Evolutionary conservation across 106 monocot genomes (phyloP).

Genomic region (Allium sativum): DNA sequence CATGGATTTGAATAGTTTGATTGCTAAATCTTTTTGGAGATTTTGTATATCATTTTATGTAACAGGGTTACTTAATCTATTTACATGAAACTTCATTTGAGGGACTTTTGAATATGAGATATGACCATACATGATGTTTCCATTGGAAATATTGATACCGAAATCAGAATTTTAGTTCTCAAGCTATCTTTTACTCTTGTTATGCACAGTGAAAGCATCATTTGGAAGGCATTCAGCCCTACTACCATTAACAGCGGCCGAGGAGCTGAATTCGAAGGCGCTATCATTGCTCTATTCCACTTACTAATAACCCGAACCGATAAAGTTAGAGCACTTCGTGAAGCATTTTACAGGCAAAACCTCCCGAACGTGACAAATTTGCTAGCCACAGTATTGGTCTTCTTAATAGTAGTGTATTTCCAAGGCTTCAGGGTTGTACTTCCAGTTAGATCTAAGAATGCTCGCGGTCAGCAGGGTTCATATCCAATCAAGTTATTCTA

Average conservation of each 20-base stretch:
- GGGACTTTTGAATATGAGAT: too few species aligned
- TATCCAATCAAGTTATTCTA: constrained; percentile 28
- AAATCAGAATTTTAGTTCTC: too few species aligned
- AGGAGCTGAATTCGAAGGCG: constrained; percentile 27
- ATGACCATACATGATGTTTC: too few species aligned
- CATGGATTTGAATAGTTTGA: background rate
- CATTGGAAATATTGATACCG: too few species aligned
- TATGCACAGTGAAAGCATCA: constrained; percentile 10
- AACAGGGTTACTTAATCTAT: too few species aligned
- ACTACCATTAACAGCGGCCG: constrained; percentile 25
- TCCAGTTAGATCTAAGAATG: constrained; percentile 32
- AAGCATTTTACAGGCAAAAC: constrained; percentile 13
- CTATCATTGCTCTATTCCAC: constrained; percentile 26
- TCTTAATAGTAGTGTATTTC: constrained; percentile 24
- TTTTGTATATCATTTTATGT: too few species aligned
- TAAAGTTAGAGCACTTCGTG: constrained; percentile 21
- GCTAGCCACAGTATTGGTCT: constrained; percentile 26
- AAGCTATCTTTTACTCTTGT: background rate
- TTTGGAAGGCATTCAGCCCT: constrained; percentile 20
- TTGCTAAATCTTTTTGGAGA: too few species aligned
- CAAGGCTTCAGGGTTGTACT: constrained; percentile 29
- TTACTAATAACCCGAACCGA: constrained; percentile 24
- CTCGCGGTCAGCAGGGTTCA: constrained; percentile 13
- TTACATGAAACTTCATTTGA: too few species aligned
- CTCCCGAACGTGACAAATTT: constrained; percentile 31